A percentile compares a stretch with the other conserved stretches of the same genome.
These are phyloP conservation scores for Talaromyces atroroseus DNA, from an alignment of 2,329 filamentous ascomycete genomes.

Conservation along the genomic window DNA sequence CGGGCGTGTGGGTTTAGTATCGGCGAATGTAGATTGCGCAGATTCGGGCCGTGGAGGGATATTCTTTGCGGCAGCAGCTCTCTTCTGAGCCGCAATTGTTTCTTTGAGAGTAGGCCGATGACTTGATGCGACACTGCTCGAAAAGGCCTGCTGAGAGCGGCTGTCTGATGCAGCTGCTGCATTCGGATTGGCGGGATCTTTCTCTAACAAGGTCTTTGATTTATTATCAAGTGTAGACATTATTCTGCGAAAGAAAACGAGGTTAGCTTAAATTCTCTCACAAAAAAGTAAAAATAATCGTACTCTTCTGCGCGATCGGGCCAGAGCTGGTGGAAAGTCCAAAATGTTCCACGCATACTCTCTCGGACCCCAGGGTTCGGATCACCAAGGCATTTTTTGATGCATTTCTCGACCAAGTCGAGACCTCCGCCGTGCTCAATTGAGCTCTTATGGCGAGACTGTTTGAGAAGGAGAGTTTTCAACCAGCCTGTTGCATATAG, in stretches of 20 bases:
- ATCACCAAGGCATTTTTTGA: constrained; percentile 84
- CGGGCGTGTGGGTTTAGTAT: constrained; percentile 36
- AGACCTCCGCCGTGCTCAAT: constrained; percentile 80
- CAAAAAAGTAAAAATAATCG: constrained; percentile 31
- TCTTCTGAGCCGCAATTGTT: constrained; percentile 78
- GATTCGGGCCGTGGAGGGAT: constrained; percentile 53
- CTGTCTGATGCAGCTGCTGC: constrained; percentile 14
- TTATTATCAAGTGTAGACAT: constrained; percentile 72
- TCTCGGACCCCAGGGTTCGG: constrained; percentile 87
- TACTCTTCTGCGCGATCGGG: constrained; percentile 68
- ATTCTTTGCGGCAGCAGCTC: constrained; percentile 36
- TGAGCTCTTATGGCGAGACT: constrained; percentile 68
- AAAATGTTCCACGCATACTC: constrained; percentile 78
- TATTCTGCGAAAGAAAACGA: constrained; percentile 49
- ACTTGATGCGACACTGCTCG: constrained; percentile 18
- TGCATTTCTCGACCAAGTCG: constrained; percentile 77
- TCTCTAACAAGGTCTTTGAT: constrained; percentile 73
- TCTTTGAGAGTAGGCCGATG: constrained; percentile 63
- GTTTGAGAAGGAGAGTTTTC: constrained; percentile 71
- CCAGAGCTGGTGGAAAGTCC: constrained; percentile 75
- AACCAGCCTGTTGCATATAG: constrained; percentile 77
- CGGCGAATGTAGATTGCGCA: constrained; percentile 50
- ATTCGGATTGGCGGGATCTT: constrained; percentile 66
- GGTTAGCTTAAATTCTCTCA: constrained; percentile 19
- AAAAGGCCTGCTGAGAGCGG: constrained; percentile 17